Evolutionary conservation across 257 asterid genomes (phyloP), one percentile per base, ranked within the genome.

Genomic region (Nicotiana tomentosiformis): DNA sequence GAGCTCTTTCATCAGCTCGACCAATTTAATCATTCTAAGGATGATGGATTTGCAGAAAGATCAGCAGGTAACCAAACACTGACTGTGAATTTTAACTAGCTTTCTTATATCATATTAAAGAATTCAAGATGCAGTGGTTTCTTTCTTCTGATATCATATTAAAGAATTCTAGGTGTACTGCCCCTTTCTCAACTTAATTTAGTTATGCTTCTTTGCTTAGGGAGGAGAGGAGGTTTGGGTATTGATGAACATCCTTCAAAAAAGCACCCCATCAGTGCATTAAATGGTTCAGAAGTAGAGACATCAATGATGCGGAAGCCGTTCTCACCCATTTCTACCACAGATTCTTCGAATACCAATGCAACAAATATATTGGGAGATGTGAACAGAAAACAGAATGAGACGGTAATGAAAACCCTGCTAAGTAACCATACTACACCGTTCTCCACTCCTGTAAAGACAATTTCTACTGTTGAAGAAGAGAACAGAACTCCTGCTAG

Each of bases 161-260:
- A 57, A 17, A 18, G 64, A 57, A 57, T 57, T 57, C 26, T 18
- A 14, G 60, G 8, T n/a, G 67, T 35, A 14, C 8, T 72, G 5
- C n/a, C 60, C 33, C 58, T 5, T 43, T 1, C 7, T 35, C 46
- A 1, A 49, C 30, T 66, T 78, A 18, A 20, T 65, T 51, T 57
- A 43, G 83, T 23, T 23, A 32, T 58, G 57, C 29, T 79, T n/a
- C 37, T 39, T 65, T 58, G 49, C 39, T 74, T 87, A 95, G 98
- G 97, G 79, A 87, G 98, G 90, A 90, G 97, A 85, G 98, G 97
- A 86, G 97, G 97, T 55, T 86, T 95, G 88, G 98, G 93, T 85
- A 86, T 90, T n/a, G 94, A 93, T 43, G 97, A 92, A 30, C 87
- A 90, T 77, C 92, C 94, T 80, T 15, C 10, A 7, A 74, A 74